Conservation (phyloP, 805 yeast species). For the Schizosaccharomyces cryophilus region DNA sequence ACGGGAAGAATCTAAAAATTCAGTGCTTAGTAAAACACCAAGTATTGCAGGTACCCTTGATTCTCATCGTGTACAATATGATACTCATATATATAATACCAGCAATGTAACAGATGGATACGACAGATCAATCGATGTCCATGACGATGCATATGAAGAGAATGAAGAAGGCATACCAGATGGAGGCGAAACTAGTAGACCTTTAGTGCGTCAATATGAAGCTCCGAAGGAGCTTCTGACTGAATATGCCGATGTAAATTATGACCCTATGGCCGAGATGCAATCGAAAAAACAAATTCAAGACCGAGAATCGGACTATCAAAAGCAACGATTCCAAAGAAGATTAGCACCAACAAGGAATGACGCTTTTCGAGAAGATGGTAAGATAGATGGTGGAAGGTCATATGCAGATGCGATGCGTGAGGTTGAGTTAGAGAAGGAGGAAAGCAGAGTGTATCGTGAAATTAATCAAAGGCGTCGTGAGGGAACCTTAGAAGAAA, state of each 20-base stretch:
- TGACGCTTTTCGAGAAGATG: constrained; percentile 4
- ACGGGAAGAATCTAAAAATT: background rate
- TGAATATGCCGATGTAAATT: constrained; percentile 12
- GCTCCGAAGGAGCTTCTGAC: constrained; percentile 16
- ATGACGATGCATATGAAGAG: constrained; percentile 1
- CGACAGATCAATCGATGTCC: constrained; percentile 4
- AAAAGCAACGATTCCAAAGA: constrained; percentile 18
- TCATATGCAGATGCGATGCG: constrained; percentile 22
- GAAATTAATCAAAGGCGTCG: constrained; percentile 16
- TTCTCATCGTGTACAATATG: background rate
- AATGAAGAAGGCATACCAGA: constrained; percentile 1
- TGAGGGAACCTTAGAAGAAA: constrained; percentile 18
- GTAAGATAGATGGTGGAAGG: constrained; percentile 6
- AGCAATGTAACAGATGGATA: constrained; percentile 4
- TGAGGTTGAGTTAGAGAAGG: constrained; percentile 20
- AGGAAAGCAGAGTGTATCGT: constrained; percentile 13
- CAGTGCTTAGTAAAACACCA: background rate
- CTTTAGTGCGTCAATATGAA: constrained; percentile 20
- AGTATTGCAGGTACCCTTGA: background rate
- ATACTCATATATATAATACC: background rate
- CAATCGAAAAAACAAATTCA: constrained; percentile 10
- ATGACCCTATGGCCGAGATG: constrained; percentile 11
- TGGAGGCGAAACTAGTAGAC: background rate
- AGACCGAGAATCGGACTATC: constrained; percentile 25
- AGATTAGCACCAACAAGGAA: constrained; percentile 14